Conservation (phyloP, 129 eudicot genomes). For the Centella asiatica region DNA sequence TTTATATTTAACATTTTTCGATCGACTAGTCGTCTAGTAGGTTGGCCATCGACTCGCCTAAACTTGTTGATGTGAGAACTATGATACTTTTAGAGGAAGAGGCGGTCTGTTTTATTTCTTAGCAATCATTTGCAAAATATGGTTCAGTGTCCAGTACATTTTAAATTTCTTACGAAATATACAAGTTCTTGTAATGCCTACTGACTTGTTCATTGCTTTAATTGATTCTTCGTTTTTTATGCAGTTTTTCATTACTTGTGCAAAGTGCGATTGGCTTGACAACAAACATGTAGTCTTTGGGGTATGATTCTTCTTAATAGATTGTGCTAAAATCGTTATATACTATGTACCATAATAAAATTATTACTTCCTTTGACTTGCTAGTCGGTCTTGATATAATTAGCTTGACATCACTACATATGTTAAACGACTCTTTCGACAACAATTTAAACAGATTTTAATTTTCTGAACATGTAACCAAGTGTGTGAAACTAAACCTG, state of each 20-base stretch:
- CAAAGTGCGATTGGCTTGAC: slow-evolving; percentile 99
- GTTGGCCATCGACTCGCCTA: no score
- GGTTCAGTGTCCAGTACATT: no score
- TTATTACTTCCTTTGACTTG: not conserved
- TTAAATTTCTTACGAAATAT: not conserved
- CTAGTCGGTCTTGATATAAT: not conserved
- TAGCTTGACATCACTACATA: not conserved
- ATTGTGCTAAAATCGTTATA: not conserved
- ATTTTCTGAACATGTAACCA: not conserved
- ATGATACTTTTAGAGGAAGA: no score
- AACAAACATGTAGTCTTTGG: slow-evolving; percentile 97
- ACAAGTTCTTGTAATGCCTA: not conserved
- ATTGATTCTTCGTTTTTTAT: slow-evolving; percentile 9
- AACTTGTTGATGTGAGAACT: no score
- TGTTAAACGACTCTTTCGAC: no score
- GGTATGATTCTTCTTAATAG: slow-evolving; percentile 32
- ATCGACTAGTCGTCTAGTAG: no score
- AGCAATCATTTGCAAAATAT: no score
- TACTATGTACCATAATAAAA: not conserved
- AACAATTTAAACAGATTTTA: not conserved
- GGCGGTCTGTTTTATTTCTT: not conserved
- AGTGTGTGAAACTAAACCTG: no score
- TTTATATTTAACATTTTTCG: no score
- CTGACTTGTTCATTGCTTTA: not conserved
- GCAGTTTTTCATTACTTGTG: slow-evolving; percentile 93